Evolutionary conservation across 495 filamentous ascomycete genomes (phyloP).

Genomic region (Apodospora peruviana): DNA sequence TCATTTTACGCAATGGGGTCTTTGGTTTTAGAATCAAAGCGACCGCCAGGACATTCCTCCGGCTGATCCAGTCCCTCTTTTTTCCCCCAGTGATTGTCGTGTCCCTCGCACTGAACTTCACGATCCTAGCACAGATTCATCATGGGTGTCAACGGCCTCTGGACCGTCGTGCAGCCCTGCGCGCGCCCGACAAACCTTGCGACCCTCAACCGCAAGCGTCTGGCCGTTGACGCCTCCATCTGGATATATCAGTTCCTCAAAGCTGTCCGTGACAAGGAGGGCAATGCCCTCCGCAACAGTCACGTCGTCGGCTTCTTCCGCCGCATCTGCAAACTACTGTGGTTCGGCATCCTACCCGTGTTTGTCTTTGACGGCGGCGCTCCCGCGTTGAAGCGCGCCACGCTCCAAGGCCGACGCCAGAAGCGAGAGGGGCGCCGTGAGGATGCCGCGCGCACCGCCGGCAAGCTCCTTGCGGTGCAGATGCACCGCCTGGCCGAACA

Average conservation of each 20-base stretch:
- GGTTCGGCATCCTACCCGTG: conserved; percentile 92
- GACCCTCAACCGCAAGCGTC: conserved; percentile 87
- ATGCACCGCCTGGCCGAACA: conserved; percentile 86
- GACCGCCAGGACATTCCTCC: conserved; percentile 1
- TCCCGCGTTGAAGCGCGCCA: conserved; percentile 84
- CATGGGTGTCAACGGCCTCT: conserved; percentile 98
- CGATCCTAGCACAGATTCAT: too few species aligned
- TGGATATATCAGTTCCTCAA: conserved; percentile 99
- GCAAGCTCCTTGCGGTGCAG: conserved; percentile 84
- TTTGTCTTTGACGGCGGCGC: conserved; percentile 98
- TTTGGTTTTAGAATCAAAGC: background rate
- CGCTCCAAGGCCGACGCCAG: conserved; percentile 70
- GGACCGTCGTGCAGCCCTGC: conserved; percentile 89
- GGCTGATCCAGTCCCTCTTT: too few species aligned
- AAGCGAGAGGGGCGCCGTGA: conserved; percentile 84
- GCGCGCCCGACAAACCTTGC: conserved; percentile 89
- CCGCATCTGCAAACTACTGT: conserved; percentile 92
- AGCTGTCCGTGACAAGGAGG: conserved; percentile 96
- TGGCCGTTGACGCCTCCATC: conserved; percentile 96
- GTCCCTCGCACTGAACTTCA: too few species aligned
- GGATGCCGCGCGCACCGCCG: conserved; percentile 87
- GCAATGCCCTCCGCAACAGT: conserved; percentile 89
- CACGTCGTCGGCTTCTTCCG: conserved; percentile 98
- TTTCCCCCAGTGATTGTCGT: too few species aligned
- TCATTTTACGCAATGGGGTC: background rate